Base-by-base conservation (phyloP, 345 rosid genomes). In the Fremontodendron californicum region DNA sequence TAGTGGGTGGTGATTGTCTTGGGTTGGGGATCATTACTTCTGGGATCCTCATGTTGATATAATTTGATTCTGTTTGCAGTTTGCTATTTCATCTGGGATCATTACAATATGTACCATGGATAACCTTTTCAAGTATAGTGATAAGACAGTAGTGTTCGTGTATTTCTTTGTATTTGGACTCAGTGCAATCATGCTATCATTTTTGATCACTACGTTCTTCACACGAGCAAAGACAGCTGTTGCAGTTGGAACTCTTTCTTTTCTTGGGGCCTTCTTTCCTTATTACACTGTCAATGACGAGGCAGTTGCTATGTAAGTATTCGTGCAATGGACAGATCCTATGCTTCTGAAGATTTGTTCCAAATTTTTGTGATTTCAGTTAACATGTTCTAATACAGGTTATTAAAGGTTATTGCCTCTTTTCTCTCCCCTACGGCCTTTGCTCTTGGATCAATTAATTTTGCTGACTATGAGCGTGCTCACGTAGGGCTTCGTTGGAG, bases 401-500 rank as follows among this genome's bases (percentile, higher is more conserved):
- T 86, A 80, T 54, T 92, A 76, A 95, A 95, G 85, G 82, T 93
- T 70, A 64, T 90, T 64, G 98, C 94, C 72, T 93, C 99, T 82
- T 85, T 95, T 71, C 94, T 95, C 77, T 92, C 99, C 43, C 99
- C 99, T 21, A 93, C 98, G 25, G 98, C 99, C 35, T 95, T 95
- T 88, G 99, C 99, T 80, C 90, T 93, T 51, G 99, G 99, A 77
- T 95, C 97, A 25, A 73, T 95, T 78, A 95, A 95, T 83, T 95
- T 95, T 92, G 99, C 99, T 81, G 99, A 93, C 84, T 95, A 95
- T 81, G 99, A 93, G 86, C 98, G 98, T 79, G 99, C 98, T 68
- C 99, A 90, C 84, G 99, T 95, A 77, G 99, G 99, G 80, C 88
- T 95, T 74, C 98, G 99, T 45, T 95, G 99, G 99, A 93, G 94